Evolutionary conservation across 495 filamentous ascomycete species (phyloP).

Genomic region (Cetradonia linearis): DNA sequence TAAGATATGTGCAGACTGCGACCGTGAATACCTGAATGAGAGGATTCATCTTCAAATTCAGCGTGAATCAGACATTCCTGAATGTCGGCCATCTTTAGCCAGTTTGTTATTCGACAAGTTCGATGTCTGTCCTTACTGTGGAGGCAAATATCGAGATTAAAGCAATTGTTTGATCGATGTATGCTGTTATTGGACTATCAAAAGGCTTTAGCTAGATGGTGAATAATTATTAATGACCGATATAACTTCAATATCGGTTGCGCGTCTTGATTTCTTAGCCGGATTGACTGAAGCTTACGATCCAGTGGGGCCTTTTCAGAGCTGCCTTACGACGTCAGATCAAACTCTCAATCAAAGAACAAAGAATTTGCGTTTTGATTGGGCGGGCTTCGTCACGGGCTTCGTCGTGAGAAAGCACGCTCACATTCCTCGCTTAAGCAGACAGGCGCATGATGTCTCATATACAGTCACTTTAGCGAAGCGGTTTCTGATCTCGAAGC

Average conservation of each 20-base stretch:
- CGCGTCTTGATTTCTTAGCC: too few relatives aligned
- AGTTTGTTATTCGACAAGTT: conserved; percentile 36
- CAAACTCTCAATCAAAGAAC: neutral
- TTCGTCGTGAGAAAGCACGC: neutral
- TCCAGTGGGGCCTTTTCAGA: neutral
- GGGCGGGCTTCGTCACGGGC: too few relatives aligned
- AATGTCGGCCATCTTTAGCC: conserved; percentile 16
- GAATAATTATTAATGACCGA: neutral
- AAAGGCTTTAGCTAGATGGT: neutral
- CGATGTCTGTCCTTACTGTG: conserved; percentile 47
- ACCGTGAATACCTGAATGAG: conserved; percentile 40
- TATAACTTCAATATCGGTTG: too few relatives aligned
- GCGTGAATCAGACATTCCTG: neutral
- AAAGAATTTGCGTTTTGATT: neutral
- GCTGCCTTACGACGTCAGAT: neutral
- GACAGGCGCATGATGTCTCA: neutral
- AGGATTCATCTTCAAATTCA: conserved; percentile 3
- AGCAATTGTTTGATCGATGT: neutral
- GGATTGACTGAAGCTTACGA: neutral
- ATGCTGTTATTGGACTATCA: neutral
- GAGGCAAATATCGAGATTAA: conserved; percentile 34
- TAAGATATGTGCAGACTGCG: conserved; percentile 45
- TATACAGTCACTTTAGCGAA: neutral
- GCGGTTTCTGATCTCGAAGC: neutral
- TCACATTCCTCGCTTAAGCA: neutral